These are phyloP conservation scores for Mycena sanguinolenta DNA, from an alignment of 768 basidiomycete species.

Conservation along the genomic window DNA sequence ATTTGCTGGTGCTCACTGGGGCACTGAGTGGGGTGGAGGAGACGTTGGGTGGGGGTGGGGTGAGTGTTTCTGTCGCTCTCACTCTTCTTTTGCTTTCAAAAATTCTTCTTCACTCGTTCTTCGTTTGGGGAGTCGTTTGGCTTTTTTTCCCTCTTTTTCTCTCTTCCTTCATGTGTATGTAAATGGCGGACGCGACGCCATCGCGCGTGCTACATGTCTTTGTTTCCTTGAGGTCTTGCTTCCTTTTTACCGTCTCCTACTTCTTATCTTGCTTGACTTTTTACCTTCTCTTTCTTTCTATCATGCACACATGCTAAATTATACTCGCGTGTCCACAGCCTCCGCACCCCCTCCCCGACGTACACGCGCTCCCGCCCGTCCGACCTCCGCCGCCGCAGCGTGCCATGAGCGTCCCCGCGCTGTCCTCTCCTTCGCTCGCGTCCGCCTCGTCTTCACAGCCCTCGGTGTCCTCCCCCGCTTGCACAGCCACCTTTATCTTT, in stretches of 20 bases:
- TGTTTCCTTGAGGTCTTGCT: too few species aligned
- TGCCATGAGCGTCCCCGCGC: constrained; percentile 40
- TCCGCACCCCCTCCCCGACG: constrained; percentile 55
- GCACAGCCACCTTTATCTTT: too few species aligned
- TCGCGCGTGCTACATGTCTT: too few species aligned
- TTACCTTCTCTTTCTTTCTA: neutral
- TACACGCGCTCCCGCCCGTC: constrained; percentile 73
- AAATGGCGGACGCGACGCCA: too few species aligned
- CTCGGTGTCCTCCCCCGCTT: too few species aligned
- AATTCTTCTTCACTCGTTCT: neutral
- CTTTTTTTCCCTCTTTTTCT: too few species aligned
- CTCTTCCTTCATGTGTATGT: too few species aligned
- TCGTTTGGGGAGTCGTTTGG: too few species aligned
- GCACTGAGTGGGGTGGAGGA: constrained; percentile 93
- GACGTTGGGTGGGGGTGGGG: constrained; percentile 85
- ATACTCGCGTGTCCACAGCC: constrained; percentile 60
- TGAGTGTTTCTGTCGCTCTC: constrained; percentile 62
- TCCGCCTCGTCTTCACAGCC: neutral
- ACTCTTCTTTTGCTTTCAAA: neutral
- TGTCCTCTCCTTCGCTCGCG: constrained; percentile 11
- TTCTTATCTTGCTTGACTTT: too few species aligned
- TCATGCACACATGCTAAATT: neutral
- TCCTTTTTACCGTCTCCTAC: too few species aligned
- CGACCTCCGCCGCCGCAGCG: constrained; percentile 57
- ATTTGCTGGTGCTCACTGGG: constrained; percentile 81